Base-by-base conservation (phyloP, 208 protist species). In the Sergeia podlipaevii region DNA sequence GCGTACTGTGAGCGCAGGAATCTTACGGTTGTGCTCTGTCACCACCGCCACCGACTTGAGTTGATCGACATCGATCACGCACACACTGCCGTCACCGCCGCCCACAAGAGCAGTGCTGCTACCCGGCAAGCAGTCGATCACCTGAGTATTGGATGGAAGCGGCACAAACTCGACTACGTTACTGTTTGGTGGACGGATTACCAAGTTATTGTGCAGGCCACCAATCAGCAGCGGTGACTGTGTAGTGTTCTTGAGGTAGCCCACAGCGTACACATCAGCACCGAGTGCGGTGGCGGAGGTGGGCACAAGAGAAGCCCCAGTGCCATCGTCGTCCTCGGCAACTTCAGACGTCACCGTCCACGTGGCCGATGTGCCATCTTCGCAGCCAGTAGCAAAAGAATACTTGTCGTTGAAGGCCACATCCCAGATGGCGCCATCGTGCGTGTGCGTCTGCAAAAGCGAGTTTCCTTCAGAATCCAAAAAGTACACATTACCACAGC, bases 401-500 rank as follows among this genome's bases (percentile, higher is more conserved):
- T 69, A 83, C 59, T 78, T 85, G 37, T 80, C 72, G 26, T 49
- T 65, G 65, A 89, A 93, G 61, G 64, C 74, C 29, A 93, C 41
- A 36, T 89, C 85, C 81, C 85, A 93, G 47, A 93, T 88, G 10
- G 80, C 73, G 34, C 69, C 64, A 34, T 86, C 74, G 65, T 93
- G 85, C 3, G 65, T 76, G 68, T 93, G 85, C 2, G 79, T 70
- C 61, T 89, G 80, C 39, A 93, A 60, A n/a, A 93, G 69, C 17
- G 85, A 87, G 54, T 87, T 85, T 4, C 85, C 85, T 10, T 84
- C 65, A 5, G 65, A 61, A 49, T 93, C 85, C 3, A 93, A 46
- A 53, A 93, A 88, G 77, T 93, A 93, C 4, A 93, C 67, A 55
- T 93, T 89, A 42, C 85, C 85, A 54, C 77, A 66, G 15, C 76